phyloP scores from a whole-genome alignment of 305 asterid genomes.

The Solanum hybrid region DNA sequence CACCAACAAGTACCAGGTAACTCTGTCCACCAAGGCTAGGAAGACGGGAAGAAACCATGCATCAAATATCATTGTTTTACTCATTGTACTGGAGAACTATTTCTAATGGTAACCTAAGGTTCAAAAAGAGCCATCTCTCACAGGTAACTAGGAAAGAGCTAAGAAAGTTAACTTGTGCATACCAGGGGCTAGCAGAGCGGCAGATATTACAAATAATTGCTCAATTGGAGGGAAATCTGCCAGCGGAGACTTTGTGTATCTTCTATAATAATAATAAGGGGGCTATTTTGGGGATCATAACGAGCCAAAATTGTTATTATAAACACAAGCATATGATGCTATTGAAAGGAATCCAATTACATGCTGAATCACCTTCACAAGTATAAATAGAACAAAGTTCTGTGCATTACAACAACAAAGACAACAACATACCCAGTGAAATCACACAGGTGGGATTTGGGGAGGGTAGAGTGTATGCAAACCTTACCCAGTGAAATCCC shows the following conservation, averaged over 20 bases:
- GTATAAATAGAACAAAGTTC: background rate
- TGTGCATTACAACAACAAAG: background rate
- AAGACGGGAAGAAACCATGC: background rate
- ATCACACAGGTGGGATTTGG: background rate
- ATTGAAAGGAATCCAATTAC: background rate
- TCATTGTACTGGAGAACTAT: background rate
- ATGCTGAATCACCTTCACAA: background rate
- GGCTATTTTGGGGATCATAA: background rate
- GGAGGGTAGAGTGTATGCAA: background rate
- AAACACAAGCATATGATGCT: background rate
- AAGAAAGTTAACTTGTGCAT: background rate
- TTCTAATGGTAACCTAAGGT: background rate
- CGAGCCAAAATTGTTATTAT: background rate
- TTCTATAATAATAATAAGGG: background rate
- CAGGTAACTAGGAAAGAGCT: background rate
- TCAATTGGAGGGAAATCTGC: background rate
- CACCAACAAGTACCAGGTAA: background rate
- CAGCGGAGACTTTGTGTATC: background rate
- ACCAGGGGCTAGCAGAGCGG: background rate
- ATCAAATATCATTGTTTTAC: background rate
- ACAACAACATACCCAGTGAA: background rate
- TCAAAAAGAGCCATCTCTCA: background rate
- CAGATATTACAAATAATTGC: background rate
- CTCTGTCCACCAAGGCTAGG: background rate
- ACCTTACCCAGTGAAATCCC: background rate